Evolutionary conservation across 768 basidiomycete species (phyloP), one percentile per base, ranked within the genome.

Genomic region (Tremella yokohamensis): DNA sequence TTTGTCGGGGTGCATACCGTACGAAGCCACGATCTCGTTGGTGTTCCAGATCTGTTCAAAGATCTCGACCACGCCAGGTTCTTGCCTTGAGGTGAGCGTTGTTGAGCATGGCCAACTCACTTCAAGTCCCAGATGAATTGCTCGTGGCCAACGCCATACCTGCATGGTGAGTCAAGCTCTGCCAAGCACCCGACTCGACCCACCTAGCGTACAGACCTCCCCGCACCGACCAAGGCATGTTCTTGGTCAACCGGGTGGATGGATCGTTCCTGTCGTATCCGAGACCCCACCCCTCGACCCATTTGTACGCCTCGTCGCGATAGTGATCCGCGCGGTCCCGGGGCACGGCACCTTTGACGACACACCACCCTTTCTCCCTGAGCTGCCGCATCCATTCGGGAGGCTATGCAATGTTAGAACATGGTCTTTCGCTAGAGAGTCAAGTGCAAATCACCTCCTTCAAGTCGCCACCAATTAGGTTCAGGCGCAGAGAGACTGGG

Each of bases 231-330:
- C 56, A 44, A 60, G 61, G 72, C 16, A 75, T 61, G 49, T 64
- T 60, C 12, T 68, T 66, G 44, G 51, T 49, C n/a, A 51, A 58
- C 64, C 66, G 63, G 1, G 74, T 76, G 6, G 57, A 52, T 12
- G 57, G 64, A 40, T 74, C 70, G 44, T 72, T 62, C 29, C 74
- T 63, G 49, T 76, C 68, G 64, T 66, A 77, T 8, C 75, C 75
- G 9, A 65, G 49, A 0, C 60, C 62, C 20, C 69, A 70, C 20
- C 40, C 40, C 52, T 76, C 75, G 49, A 76, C 51, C 67, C 68
- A 76, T 2, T 55, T 60, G 26, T 71, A 62, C 6, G 60, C 53
- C n/a, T 60, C 48, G 25, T 65, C 57, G 12, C 40, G 60, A 45
- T 71, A 70, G 11, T 47, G 37, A 11, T 42, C 18, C 1, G 72